Evolutionary conservation across 371 early-diverging fungal genomes (phyloP), one percentile per base, ranked within the genome.

Genomic region (Mortierella sp.): DNA sequence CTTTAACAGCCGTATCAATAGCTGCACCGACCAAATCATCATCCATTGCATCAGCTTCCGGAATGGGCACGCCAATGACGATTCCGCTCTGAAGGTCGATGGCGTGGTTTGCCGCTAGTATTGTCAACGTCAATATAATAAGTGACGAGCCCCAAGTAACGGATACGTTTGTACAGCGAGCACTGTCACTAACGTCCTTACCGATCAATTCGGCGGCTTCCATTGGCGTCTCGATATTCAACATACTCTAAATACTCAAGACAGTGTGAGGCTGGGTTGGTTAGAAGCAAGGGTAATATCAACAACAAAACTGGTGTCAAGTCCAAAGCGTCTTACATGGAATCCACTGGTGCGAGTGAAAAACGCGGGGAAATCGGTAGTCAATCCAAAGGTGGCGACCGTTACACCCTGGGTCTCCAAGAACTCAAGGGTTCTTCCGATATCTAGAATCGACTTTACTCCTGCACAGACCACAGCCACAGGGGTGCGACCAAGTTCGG

Each of bases 391-490:
- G 0, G 96, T 92, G 1, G 90, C 84, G 0, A 97, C 97, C 0
- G 96, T 89, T 0, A 97, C 97, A 27, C 98, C 98, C 72, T 93
- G 92, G 0, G 98, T 96, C 81, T 97, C 98, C 80, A 97, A 78
- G 27, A 88, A 93, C 79, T 97, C 98, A 21, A 97, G 82, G 0
- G 96, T 98, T 61, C 89, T 89, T 56, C 84, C 89, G 72, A 98
- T 92, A 78, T 96, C 97, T 24, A 98, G 81, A 41, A 97, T 96
- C 30, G 93, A 90, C 76, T 98, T 98, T 3, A 92, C 95, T 38
- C 98, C 98, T 0, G 96, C 94, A 80, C 96, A 97, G 1, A 97
- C 90, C 1, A 98, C 98, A 0, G 96, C 90, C 1, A 98, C 92
- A 0, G 95, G 94, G 0, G 97, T 95, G 47, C 89, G 79, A 1